Percentiles rank a stretch among this genome's conserved stretches.
phyloP scores from a whole-genome alignment of 2,329 filamentous ascomycete species.

The Pleoardoris graminearum region DNA sequence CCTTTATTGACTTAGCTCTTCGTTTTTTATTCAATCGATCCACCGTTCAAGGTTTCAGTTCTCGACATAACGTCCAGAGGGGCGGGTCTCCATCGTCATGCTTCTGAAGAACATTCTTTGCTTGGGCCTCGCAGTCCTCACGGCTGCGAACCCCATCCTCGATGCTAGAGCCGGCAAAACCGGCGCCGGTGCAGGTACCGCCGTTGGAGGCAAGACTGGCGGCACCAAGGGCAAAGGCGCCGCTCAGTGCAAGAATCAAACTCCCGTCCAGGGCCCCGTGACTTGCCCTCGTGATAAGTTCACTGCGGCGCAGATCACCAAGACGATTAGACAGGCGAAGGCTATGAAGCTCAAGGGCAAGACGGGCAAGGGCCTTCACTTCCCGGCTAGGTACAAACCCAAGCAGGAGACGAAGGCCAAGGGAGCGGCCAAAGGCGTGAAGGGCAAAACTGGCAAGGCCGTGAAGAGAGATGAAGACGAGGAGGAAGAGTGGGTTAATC shows the following conservation, averaged over 20 bases:
- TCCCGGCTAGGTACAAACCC: conserved; percentile 5
- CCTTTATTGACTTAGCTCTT: not conserved
- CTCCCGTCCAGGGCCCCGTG: not conserved
- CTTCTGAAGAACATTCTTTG: conserved; percentile 6
- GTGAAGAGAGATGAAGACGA: not conserved
- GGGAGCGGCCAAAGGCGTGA: not conserved
- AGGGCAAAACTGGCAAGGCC: not conserved
- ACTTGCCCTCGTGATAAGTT: conserved; percentile 5
- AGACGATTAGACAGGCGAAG: conserved; percentile 1
- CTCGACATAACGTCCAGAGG: not conserved
- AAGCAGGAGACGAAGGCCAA: not conserved
- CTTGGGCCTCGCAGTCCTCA: conserved; percentile 5
- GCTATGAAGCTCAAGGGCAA: conserved; percentile 7
- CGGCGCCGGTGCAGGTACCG: not conserved
- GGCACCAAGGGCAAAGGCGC: not conserved
- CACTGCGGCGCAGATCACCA: not conserved
- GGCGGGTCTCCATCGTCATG: not conserved
- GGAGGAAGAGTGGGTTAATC: not conserved
- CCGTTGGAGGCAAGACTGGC: not conserved
- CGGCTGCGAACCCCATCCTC: conserved; percentile 6
- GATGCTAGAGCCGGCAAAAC: not conserved
- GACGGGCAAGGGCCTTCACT: conserved; percentile 4
- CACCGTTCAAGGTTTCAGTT: not conserved
- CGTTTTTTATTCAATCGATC: not conserved
- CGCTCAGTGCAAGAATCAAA: not conserved